Conservation (phyloP, 768 basidiomycete species). For the Lepiota venenata region DNA sequence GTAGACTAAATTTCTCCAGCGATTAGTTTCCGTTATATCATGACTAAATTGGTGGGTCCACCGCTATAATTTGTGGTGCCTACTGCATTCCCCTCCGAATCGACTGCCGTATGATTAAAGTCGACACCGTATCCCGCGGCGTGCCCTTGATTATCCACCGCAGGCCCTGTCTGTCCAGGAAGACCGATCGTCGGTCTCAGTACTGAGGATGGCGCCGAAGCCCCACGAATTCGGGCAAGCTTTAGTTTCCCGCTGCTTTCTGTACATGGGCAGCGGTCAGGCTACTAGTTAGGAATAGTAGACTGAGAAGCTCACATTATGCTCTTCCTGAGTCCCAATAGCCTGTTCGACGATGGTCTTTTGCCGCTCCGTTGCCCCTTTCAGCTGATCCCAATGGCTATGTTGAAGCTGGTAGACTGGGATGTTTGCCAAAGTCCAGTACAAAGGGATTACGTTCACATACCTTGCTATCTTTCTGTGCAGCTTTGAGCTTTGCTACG, state of each 20-base stretch:
- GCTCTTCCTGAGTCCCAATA: conserved; percentile 4
- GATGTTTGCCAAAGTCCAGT: background rate
- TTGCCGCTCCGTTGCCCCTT: conserved; percentile 20
- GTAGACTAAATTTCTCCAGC: no score
- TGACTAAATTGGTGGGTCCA: background rate
- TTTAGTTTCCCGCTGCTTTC: conserved; percentile 1
- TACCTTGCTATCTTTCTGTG: conserved; percentile 44
- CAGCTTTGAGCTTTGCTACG: conserved; percentile 35
- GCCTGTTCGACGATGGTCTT: conserved; percentile 42
- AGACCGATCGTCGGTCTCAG: background rate
- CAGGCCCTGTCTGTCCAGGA: conserved; percentile 4
- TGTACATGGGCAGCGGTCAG: background rate
- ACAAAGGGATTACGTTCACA: background rate
- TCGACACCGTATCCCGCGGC: background rate
- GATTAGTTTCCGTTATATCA: background rate
- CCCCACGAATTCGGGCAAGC: background rate
- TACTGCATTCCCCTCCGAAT: background rate
- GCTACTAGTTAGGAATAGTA: background rate
- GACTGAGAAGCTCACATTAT: conserved; percentile 6
- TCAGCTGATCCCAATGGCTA: background rate
- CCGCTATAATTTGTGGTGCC: background rate
- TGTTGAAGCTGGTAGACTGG: background rate
- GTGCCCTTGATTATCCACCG: background rate
- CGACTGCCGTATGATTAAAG: background rate
- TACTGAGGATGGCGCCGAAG: background rate